Base-by-base conservation (phyloP, 257 asterid species). In the Lycium ferocissimum region DNA sequence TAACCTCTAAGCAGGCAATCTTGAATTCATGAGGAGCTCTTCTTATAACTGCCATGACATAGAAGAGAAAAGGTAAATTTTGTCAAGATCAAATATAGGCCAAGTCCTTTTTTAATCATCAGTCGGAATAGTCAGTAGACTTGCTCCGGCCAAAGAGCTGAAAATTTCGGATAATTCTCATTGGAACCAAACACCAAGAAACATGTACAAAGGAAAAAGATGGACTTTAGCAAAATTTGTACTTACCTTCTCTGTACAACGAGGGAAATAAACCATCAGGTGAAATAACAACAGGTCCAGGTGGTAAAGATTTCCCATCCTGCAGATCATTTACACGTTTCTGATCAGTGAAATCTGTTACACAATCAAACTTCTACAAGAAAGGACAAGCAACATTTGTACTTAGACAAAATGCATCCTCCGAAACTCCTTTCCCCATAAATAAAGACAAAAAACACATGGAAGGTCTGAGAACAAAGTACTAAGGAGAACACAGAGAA, bases 11-110 rank as follows among this genome's bases (percentile, higher is more conserved):
- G 93, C 99, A 97, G 70, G 99, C 99, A 61, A 95, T 97, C 90
- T 97, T 97, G 94, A 97, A 97, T 84, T 97, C 99, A 14, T 95
- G 99, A 37, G 99, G 99, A 86, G 99, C 99, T 91, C 99, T 92
- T 89, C 99, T 93, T 71, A 97, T 97, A 45, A 95, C 99, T 97
- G 93, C 66, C 86, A 89, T 66, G 89, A 88, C 18, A 73, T 67
- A 59, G 88, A 83, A 17, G 84, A 80, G 43, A 72, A 63, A 45
- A 22, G 15, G 38, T 43, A 43, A 53, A 37, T 69, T 51, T 59
- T 43, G 67, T 84, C 51, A 86, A 66, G 62, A 89, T 53, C 67
- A 87, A 56, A 47, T 6, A 11, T 51, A 71, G 15, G 81, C 58
- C 20, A 67, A 72, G 62, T 62, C 57, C 54, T 63, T 17, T 17